Percentiles rank a stretch among this genome's conserved stretches.
These are phyloP conservation scores for Penicillium sp. DNA, from an alignment of 2,329 filamentous ascomycete genomes.

Conservation along the genomic window DNA sequence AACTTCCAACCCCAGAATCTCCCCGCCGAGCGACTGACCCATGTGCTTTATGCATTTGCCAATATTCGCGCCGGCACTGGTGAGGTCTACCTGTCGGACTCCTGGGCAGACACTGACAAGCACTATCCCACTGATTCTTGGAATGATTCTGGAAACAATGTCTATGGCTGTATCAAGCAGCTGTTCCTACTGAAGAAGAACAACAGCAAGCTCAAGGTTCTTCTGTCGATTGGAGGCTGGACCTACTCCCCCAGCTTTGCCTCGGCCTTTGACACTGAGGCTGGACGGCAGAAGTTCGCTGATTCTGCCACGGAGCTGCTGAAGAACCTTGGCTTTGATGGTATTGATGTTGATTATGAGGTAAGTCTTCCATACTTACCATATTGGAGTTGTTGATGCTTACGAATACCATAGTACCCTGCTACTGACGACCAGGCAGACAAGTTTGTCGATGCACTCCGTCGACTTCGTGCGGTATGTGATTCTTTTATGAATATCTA, in stretches of 20 bases:
- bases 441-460: slow-evolving; percentile 37
- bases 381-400: not conserved
- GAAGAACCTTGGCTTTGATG: slow-evolving; percentile 69
- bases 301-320: slow-evolving; percentile 68
- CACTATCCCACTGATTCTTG: slow-evolving; percentile 65
- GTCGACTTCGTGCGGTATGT: slow-evolving; percentile 32
- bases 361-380: slow-evolving; percentile 12
- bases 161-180: slow-evolving; percentile 76
- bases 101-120: slow-evolving; percentile 66
- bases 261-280: slow-evolving; percentile 59
- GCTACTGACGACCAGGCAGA: slow-evolving; percentile 32
- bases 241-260: slow-evolving; percentile 73
- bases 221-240: slow-evolving; percentile 83
- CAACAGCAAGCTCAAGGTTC: slow-evolving; percentile 72
- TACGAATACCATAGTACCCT: slow-evolving; percentile 29
- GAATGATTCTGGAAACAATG: slow-evolving; percentile 68
- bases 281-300: slow-evolving; percentile 63
- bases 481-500: not conserved
- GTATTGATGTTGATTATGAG: slow-evolving; percentile 46
- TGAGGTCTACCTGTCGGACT: slow-evolving; percentile 72
- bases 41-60: slow-evolving; percentile 87
- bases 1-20: slow-evolving; percentile 84
- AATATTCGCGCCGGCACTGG: slow-evolving; percentile 74
- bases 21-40: slow-evolving; percentile 75
- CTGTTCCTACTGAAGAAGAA: slow-evolving; percentile 71